Conservation (phyloP, 441 rosid genomes). For the Pelargonium citronellum region DNA sequence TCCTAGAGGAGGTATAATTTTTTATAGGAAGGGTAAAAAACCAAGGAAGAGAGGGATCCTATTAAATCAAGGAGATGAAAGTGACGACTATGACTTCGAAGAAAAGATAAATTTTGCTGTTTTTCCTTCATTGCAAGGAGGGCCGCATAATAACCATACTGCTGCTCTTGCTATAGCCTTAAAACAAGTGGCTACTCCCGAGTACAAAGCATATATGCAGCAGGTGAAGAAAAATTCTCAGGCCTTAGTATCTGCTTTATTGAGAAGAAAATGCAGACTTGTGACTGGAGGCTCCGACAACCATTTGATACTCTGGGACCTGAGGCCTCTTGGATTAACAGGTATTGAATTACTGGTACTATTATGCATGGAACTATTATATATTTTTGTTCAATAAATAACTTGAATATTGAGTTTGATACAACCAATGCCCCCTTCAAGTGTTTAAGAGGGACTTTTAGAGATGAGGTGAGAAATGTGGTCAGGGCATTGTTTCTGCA, state of each 20-base stretch:
- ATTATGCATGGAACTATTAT: background rate
- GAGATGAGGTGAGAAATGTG: background rate
- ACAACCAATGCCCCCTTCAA: background rate
- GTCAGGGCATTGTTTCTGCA: background rate
- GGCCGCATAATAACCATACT: conserved; percentile 93
- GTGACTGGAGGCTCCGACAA: conserved; percentile 96
- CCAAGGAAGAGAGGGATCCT: conserved; percentile 51
- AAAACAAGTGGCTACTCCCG: conserved; percentile 83
- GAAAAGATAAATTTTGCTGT: conserved; percentile 89
- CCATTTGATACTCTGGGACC: conserved; percentile 93
- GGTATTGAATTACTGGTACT: conserved; percentile 35
- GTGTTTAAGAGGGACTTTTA: background rate
- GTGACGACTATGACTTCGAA: conserved; percentile 59
- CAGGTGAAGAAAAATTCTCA: conserved; percentile 95
- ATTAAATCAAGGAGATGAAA: conserved; percentile 40
- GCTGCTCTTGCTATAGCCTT: conserved; percentile 95
- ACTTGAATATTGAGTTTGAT: background rate
- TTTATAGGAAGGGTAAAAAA: conserved; percentile 70
- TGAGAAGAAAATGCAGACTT: conserved; percentile 72
- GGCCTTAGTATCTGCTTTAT: conserved; percentile 71
- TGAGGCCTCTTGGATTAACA: conserved; percentile 66
- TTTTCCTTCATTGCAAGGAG: conserved; percentile 86
- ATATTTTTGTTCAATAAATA: background rate
- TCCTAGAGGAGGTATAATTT: conserved; percentile 93
- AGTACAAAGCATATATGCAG: conserved; percentile 71